Base-by-base conservation (phyloP, 257 asterid genomes). In the Nicotiana undulata region DNA sequence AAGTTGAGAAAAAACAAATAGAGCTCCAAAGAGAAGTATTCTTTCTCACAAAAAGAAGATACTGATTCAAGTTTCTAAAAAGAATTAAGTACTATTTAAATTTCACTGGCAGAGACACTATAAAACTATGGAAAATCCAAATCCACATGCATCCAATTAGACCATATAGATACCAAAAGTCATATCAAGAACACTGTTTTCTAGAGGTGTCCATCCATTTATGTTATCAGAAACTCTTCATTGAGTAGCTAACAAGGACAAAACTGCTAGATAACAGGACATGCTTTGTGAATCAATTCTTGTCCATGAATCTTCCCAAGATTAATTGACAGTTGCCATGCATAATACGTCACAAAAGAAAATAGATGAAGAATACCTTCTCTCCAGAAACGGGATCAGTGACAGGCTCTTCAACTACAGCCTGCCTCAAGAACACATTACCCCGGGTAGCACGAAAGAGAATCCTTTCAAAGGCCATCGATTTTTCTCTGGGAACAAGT, bases 381-480 rank as follows among this genome's bases (percentile, higher is more conserved):
- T 91, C 98, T 65, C 98, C 98, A 12, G 99, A 91, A 83, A 83
- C 93, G 29, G 99, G 99, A 86, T 96, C 99, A 44, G 84, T 84
- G 75, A 96, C 93, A 28, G 93, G 90, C 82, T 92, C 95, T 84
- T 96, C 98, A 82, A 94, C 89, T 11, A 85, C 84, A 86, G 91
- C 89, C 83, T 96, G 98, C 90, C 88, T 94, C 82, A 96, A 86
- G 79, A 87, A 90, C 88, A 94, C 97, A 77, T 96, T 96, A 83
- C 99, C 99, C 96, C 99, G 90, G 84, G 99, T 94, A 79, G 98
- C 98, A 76, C 98, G 95, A 89, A 96, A 96, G 86, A 96, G 85
- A 83, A 96, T 96, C 90, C 99, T 93, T 90, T 96, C 99, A 44
- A 96, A 96, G 63, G 98, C 95, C 94, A 96, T 87, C 63, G 95